These are phyloP conservation scores for Candolleomyces aberdarensis DNA, from an alignment of 768 basidiomycete genomes.

Conservation along the genomic window DNA sequence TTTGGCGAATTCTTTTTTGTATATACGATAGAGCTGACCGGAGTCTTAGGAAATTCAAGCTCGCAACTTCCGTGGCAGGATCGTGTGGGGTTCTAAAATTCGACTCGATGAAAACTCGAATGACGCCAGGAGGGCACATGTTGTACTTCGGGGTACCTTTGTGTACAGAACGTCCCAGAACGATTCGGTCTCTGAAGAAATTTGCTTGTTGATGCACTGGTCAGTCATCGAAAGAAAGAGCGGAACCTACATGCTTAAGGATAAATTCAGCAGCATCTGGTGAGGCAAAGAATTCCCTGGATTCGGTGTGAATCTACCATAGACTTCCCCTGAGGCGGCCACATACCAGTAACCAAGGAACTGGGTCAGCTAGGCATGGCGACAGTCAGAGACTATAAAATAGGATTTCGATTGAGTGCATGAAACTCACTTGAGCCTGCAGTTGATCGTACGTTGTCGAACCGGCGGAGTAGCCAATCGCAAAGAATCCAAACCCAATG, in stretches of 20 bases:
- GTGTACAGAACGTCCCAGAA: slow-evolving; percentile 33
- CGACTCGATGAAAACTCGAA: slow-evolving; percentile 12
- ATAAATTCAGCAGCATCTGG: slow-evolving; percentile 31
- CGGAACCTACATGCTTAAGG: slow-evolving; percentile 32
- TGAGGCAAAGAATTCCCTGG: slow-evolving; percentile 33
- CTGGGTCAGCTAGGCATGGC: slow-evolving; percentile 10
- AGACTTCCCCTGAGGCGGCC: too few species aligned
- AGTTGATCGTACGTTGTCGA: slow-evolving; percentile 16
- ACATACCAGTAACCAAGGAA: slow-evolving; percentile 25
- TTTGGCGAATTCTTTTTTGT: slow-evolving; percentile 27
- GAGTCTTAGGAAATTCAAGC: background rate
- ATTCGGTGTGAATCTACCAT: background rate
- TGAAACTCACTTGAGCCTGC: slow-evolving; percentile 13
- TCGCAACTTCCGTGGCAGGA: slow-evolving; percentile 6
- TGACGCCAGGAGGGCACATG: slow-evolving; percentile 12
- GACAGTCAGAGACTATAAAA: slow-evolving; percentile 4
- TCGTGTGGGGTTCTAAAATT: background rate
- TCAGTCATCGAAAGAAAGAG: background rate
- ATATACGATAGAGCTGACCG: background rate
- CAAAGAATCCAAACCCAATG: slow-evolving; percentile 36
- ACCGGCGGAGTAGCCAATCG: slow-evolving; percentile 29
- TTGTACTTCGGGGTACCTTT: slow-evolving; percentile 2
- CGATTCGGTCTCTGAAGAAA: slow-evolving; percentile 30
- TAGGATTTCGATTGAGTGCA: slow-evolving; percentile 5
- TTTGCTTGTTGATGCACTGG: background rate